Evolutionary conservation across 495 filamentous ascomycete species (phyloP).

Genomic region (Neurospora africana): DNA sequence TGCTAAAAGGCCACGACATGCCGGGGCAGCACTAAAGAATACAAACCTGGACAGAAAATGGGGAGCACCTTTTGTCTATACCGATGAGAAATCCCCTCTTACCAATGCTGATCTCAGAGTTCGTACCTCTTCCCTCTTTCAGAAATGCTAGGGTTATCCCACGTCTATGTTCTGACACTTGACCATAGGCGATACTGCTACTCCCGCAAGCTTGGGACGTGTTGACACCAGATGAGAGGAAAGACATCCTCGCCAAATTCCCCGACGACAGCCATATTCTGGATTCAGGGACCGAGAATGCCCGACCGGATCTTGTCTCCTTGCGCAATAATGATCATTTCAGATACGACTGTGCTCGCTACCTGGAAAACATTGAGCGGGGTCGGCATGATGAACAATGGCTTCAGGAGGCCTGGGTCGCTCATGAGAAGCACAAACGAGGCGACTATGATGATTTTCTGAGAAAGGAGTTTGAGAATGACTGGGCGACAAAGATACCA

Average conservation of each 20-base stretch:
- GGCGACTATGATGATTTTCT: constrained; percentile 66
- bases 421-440: constrained; percentile 47
- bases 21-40: constrained; percentile 5
- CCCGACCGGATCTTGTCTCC: constrained; percentile 24
- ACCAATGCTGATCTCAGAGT: constrained; percentile 47
- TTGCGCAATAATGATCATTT: constrained; percentile 36
- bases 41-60: constrained; percentile 18
- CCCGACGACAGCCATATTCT: constrained; percentile 37
- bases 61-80: constrained; percentile 39
- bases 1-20: constrained; percentile 10
- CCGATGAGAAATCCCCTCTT: constrained; percentile 45
- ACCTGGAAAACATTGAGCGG: constrained; percentile 42
- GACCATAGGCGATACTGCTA: constrained; percentile 43
- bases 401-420: constrained; percentile 52
- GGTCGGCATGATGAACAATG: constrained; percentile 58
- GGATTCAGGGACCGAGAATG: constrained; percentile 18
- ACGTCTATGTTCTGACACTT: constrained; percentile 5
- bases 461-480: constrained; percentile 52
- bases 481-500: constrained; percentile 56
- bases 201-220: constrained; percentile 47
- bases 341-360: constrained; percentile 31
- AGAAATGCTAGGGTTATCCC: not conserved
- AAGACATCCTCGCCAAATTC: constrained; percentile 44
- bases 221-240: constrained; percentile 45
- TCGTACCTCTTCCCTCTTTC: constrained; percentile 12